These are phyloP conservation scores for Penicillium cataractarum DNA, from an alignment of 495 filamentous ascomycete species.

Conservation along the genomic window DNA sequence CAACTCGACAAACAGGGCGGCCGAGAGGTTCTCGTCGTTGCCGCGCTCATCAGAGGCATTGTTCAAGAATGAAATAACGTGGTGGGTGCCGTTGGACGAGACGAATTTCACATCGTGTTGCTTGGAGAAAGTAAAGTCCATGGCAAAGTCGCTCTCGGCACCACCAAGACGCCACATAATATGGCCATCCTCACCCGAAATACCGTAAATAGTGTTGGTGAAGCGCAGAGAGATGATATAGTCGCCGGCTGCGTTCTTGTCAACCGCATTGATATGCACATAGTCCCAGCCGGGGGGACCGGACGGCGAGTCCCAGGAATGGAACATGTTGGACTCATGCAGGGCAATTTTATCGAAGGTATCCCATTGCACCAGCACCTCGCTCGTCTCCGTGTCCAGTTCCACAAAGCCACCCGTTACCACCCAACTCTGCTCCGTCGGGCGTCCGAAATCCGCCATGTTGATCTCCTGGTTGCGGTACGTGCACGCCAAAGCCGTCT, in stretches of 20 bases:
- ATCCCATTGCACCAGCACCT: conserved; percentile 53
- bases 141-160: conserved; percentile 43
- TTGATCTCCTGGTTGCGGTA: conserved; percentile 48
- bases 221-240: conserved; percentile 63
- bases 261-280: conserved; percentile 47
- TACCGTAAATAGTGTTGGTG: conserved; percentile 58
- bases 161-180: conserved; percentile 64
- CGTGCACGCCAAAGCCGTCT: conserved; percentile 49
- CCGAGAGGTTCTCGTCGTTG: conserved; percentile 46
- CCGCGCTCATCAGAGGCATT: conserved; percentile 53
- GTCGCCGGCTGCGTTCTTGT: conserved; percentile 52
- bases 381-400: conserved; percentile 49
- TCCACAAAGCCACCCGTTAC: conserved; percentile 48
- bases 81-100: conserved; percentile 51
- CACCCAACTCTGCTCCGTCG: conserved; percentile 42
- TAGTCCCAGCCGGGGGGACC: conserved; percentile 43
- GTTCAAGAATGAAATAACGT: conserved; percentile 57
- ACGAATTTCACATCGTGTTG: conserved; percentile 65
- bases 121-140: conserved; percentile 57
- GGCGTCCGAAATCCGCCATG: conserved; percentile 49
- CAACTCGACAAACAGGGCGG: conserved; percentile 57
- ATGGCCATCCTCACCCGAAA: conserved; percentile 57
- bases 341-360: conserved; percentile 46
- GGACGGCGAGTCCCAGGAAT: conserved; percentile 32
- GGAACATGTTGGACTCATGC: conserved; percentile 50